Evolutionary conservation across 2,329 filamentous ascomycete genomes (phyloP), one percentile per base, ranked within the genome.

Genomic region (Ophiostoma triangulosporum): DNA sequence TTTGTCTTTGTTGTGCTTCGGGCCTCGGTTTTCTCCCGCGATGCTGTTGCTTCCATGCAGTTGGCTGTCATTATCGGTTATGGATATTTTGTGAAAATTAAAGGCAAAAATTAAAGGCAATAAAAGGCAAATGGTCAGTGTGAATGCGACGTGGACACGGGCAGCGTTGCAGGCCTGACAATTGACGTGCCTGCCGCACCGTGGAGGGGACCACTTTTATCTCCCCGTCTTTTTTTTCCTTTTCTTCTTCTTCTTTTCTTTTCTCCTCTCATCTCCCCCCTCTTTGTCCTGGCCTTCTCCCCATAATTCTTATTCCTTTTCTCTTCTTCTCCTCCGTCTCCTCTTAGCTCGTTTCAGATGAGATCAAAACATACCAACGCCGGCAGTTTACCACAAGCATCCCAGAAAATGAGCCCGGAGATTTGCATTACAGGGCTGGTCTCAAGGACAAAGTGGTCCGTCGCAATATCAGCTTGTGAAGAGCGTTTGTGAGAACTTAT

Each of bases 281-380:
- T 27, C 8, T 46, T 46, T 6, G 14, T 29, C 15, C 26, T 24
- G n/a, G n/a, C n/a, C n/a, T n/a, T n/a, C n/a, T n/a, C n/a, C n/a
- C n/a, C n/a, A n/a, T n/a, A n/a, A n/a, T n/a, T 46, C 27, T 27
- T 27, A 29, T 46, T 46, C n/a, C 43, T 46, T 46, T 46, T n/a
- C n/a, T n/a, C n/a, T 29, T 11, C 24, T 14, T 27, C 8, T 22
- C 22, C 35, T 43, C 11, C 20, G 11, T 24, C 40, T n/a, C 24
- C 45, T 17, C 27, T 31, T 33, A 48, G 46, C 46, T 48, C 24
- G 46, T 48, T 48, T 48, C 46, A 48, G 46, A 22, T 48, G 46
- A 31, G 46, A 32, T 48, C 43, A 27, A 48, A 33, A 48, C 46
- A 48, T 33, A 33, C 20, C 46, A 31, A 32, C 32, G 29, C 20